phyloP scores from a whole-genome alignment of 2,329 filamentous ascomycete species.

The Aureobasidium sp. region DNA sequence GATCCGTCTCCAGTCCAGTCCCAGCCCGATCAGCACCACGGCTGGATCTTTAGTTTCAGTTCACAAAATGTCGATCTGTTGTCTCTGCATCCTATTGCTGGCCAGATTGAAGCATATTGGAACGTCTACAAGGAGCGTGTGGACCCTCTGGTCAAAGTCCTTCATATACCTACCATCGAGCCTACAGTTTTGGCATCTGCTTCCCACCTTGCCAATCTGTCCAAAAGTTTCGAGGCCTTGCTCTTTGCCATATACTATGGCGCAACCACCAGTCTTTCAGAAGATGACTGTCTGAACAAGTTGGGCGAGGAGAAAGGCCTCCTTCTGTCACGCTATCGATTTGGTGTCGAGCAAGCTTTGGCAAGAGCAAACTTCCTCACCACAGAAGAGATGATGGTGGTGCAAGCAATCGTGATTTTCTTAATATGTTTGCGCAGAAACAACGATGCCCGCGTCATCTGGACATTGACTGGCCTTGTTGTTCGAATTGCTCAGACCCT shows the following conservation, averaged over 20 bases:
- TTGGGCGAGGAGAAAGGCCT: conserved; percentile 47
- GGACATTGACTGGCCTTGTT: conserved; percentile 53
- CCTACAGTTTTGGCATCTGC: conserved; percentile 55
- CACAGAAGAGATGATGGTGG: conserved; percentile 53
- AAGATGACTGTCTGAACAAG: conserved; percentile 40
- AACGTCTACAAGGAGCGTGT: conserved; percentile 66
- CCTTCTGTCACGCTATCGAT: conserved; percentile 51
- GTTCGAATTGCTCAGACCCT: conserved; percentile 54
- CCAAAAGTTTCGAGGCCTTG: conserved; percentile 51
- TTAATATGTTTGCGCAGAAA: conserved; percentile 50
- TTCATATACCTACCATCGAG: conserved; percentile 63
- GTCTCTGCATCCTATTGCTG: conserved; percentile 57
- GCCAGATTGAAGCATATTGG: conserved; percentile 63
- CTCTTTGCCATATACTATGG: conserved; percentile 58
- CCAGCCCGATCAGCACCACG: conserved; percentile 53
- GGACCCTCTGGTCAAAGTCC: conserved; percentile 63
- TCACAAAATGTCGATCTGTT: conserved; percentile 62
- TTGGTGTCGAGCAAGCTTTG: conserved; percentile 57
- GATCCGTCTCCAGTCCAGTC: conserved; percentile 36
- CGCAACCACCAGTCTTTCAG: conserved; percentile 46
- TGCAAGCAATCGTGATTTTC: conserved; percentile 58
- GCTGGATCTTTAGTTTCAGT: conserved; percentile 66
- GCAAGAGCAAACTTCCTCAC: conserved; percentile 56
- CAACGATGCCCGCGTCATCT: conserved; percentile 45
- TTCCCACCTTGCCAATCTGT: conserved; percentile 52